Percentiles rank a stretch among this genome's conserved stretches.
phyloP scores from a whole-genome alignment of 768 basidiomycete genomes.

The Lactarius indigo region DNA sequence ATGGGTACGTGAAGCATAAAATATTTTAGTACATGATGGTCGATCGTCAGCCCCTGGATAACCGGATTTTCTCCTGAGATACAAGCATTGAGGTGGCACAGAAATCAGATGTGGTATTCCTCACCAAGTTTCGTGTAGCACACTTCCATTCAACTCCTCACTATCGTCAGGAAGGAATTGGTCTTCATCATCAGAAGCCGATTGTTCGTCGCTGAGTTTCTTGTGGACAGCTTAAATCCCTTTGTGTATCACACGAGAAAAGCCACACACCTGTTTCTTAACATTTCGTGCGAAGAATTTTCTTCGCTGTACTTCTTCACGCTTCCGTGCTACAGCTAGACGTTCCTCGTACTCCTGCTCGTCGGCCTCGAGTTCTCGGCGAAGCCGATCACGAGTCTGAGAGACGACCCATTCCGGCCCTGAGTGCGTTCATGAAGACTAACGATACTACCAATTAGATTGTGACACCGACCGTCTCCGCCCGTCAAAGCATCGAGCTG shows the following conservation, averaged over 20 bases:
- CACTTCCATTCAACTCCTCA: not conserved
- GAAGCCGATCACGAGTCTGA: constrained; percentile 63
- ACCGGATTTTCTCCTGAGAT: constrained; percentile 2
- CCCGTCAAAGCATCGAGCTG: constrained; percentile 41
- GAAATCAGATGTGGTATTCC: not conserved
- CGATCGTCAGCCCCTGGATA: constrained; percentile 37
- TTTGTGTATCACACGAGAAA: not conserved
- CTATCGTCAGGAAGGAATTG: constrained; percentile 20
- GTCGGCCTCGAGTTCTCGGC: constrained; percentile 62
- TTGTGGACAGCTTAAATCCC: not conserved
- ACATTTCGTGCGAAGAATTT: constrained; percentile 52
- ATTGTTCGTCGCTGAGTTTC: constrained; percentile 9
- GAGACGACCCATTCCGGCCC: constrained; percentile 74
- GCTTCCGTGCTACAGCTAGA: constrained; percentile 56
- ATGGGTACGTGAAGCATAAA: constrained; percentile 93
- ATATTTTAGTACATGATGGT: constrained; percentile 75
- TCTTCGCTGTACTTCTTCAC: constrained; percentile 53
- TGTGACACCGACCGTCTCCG: constrained; percentile 32
- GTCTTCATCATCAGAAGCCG: constrained; percentile 23
- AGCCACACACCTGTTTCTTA: constrained; percentile 53
- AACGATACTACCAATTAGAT: constrained; percentile 7
- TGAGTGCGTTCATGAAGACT: constrained; percentile 26
- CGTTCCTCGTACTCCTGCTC: constrained; percentile 62
- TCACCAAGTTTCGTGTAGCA: not conserved
- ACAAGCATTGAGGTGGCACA: not conserved